Conservation (phyloP, 805 yeast genomes). For the Candida boidinii region DNA sequence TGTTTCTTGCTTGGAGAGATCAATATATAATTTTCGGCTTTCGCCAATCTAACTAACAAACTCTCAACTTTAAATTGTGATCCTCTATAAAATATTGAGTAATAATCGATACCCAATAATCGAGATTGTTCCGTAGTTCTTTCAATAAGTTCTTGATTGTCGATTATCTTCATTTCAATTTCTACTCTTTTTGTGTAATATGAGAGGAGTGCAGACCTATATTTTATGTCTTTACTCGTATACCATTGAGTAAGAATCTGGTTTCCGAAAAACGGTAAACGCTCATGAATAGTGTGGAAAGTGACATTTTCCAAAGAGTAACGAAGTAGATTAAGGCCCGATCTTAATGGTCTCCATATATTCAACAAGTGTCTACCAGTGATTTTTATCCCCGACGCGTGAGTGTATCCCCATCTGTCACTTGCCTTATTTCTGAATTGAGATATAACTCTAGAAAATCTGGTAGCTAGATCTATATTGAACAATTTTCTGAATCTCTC, state of each 20-base stretch:
- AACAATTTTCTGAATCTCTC: slow-evolving; percentile 45
- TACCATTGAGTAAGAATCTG: slow-evolving; percentile 42
- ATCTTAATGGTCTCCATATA: slow-evolving; percentile 70
- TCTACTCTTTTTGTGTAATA: slow-evolving; percentile 40
- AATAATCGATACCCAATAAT: slow-evolving; percentile 81
- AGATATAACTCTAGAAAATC: slow-evolving; percentile 49
- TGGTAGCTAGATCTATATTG: slow-evolving; percentile 45
- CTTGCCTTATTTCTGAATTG: slow-evolving; percentile 44
- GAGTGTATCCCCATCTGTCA: slow-evolving; percentile 76
- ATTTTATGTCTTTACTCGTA: slow-evolving; percentile 11
- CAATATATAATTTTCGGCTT: slow-evolving; percentile 63
- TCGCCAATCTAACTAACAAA: slow-evolving; percentile 62
- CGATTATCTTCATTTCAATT: slow-evolving; percentile 38
- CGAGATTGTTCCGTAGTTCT: slow-evolving; percentile 78
- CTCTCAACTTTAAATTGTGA: slow-evolving; percentile 95
- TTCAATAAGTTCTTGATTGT: slow-evolving; percentile 55
- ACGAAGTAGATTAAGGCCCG: slow-evolving; percentile 52
- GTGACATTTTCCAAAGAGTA: slow-evolving; percentile 75
- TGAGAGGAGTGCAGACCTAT: slow-evolving; percentile 28
- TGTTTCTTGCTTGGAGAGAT: slow-evolving; percentile 74
- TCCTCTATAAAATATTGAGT: slow-evolving; percentile 81
- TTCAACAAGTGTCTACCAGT: slow-evolving; percentile 81
- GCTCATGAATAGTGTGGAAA: slow-evolving; percentile 54
- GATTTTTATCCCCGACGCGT: slow-evolving; percentile 59
- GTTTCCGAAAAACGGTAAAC: slow-evolving; percentile 57